These are phyloP conservation scores for Yarrowia bubula DNA, from an alignment of 805 yeast species.

Conservation along the genomic window DNA sequence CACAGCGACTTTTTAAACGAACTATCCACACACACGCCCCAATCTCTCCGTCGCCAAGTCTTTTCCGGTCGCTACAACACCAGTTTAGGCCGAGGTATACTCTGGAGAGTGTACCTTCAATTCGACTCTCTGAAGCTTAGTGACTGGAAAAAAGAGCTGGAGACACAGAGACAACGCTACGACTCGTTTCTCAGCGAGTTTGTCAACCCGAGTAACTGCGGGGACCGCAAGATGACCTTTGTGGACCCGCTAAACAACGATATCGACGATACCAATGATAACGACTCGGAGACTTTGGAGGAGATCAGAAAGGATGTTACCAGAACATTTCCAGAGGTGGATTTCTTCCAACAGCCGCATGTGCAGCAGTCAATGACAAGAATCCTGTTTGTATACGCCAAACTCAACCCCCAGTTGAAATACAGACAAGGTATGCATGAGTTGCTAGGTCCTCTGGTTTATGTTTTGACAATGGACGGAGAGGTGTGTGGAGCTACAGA, in stretches of 20 bases:
- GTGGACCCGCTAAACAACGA: slow-evolving; percentile 18
- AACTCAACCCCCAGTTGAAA: slow-evolving; percentile 48
- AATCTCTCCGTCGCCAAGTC: slow-evolving; percentile 5
- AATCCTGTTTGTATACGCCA: slow-evolving; percentile 48
- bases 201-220: slow-evolving; percentile 7
- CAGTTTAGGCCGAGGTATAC: slow-evolving; percentile 4
- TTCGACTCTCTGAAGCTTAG: slow-evolving; percentile 8
- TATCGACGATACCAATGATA: not conserved
- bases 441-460: slow-evolving; percentile 48
- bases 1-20: slow-evolving; percentile 13
- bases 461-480: slow-evolving; percentile 29
- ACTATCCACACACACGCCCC: slow-evolving; percentile 1
- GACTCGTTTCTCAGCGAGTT: slow-evolving; percentile 15
- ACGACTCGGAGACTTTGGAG: slow-evolving; percentile 30
- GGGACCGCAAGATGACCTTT: slow-evolving; percentile 4
- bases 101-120: slow-evolving; percentile 22
- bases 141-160: slow-evolving; percentile 11
- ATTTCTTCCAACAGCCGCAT: slow-evolving; percentile 35
- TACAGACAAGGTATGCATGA: slow-evolving; percentile 59
- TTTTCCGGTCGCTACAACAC: slow-evolving; percentile 17
- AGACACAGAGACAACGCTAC: not conserved
- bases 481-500: not conserved
- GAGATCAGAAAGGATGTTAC: slow-evolving; percentile 38
- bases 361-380: slow-evolving; percentile 40
- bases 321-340: slow-evolving; percentile 40